These are phyloP conservation scores for Pneumocystis canis DNA, from an alignment of 1,139 yeast genomes.

Conservation along the genomic window DNA sequence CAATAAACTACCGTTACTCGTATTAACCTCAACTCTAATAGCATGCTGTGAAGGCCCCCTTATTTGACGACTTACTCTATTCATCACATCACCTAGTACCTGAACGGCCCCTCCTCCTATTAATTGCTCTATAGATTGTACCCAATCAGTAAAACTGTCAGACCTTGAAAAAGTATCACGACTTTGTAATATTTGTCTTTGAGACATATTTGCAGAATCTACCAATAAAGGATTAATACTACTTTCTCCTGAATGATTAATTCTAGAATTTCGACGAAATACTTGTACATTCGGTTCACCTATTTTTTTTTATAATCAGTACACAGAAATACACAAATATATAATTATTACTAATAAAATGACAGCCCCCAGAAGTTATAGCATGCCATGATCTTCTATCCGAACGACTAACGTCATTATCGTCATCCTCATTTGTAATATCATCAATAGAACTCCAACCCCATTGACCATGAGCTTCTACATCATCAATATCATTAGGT, in stretches of 20 bases:
- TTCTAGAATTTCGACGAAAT: neutral
- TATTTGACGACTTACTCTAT: constrained; percentile 4
- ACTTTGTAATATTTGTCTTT: neutral
- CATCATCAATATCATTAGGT: neutral
- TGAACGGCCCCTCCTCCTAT: constrained; percentile 13
- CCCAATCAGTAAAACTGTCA: constrained; percentile 11
- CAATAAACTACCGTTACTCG: constrained; percentile 1
- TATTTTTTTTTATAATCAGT: neutral
- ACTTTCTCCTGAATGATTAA: neutral
- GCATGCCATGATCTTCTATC: constrained; percentile 2
- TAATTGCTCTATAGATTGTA: constrained; percentile 12
- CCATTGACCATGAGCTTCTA: neutral
- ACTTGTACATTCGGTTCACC: neutral
- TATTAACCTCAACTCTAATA: constrained; percentile 10
- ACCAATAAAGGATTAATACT: neutral
- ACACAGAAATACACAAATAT: neutral
- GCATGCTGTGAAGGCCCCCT: constrained; percentile 1
- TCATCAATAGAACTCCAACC: constrained; percentile 1
- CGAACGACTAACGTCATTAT: neutral
- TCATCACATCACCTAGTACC: constrained; percentile 11
- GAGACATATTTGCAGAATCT: neutral
- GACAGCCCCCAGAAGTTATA: neutral
- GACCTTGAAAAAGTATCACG: neutral
- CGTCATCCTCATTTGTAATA: neutral
- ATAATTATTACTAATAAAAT: neutral